Conservation (phyloP, 352 stramenopile genomes). For the Globisporangium paddicum region DNA sequence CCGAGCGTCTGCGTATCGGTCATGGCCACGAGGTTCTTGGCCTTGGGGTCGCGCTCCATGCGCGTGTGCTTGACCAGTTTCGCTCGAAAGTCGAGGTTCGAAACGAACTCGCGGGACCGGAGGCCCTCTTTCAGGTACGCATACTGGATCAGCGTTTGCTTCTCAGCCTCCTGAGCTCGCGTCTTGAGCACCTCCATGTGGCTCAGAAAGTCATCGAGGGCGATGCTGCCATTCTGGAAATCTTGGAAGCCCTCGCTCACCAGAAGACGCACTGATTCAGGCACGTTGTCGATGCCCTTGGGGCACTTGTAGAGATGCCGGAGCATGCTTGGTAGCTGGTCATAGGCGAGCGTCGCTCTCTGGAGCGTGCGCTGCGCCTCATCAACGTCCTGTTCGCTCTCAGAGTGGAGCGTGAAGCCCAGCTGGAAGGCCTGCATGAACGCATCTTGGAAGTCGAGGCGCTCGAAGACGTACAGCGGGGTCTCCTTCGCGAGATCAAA, state of each 20-base stretch:
- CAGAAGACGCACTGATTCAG: constrained; percentile 18
- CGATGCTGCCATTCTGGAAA: constrained; percentile 10
- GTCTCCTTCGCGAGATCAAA: constrained; percentile 57
- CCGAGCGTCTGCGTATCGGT: constrained; percentile 51
- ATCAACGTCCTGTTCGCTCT: constrained; percentile 48
- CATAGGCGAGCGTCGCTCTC: constrained; percentile 27
- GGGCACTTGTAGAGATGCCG: constrained; percentile 59
- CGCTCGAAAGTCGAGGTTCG: constrained; percentile 43
- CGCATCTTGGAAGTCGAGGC: constrained; percentile 45
- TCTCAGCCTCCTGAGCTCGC: constrained; percentile 27
- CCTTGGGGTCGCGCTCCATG: constrained; percentile 39
- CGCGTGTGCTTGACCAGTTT: constrained; percentile 51
- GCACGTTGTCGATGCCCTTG: constrained; percentile 48
- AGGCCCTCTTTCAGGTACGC: constrained; percentile 37
- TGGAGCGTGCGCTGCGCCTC: constrained; percentile 22
- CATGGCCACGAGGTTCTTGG: constrained; percentile 42
- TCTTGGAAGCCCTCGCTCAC: constrained; percentile 18
- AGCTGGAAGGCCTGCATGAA: constrained; percentile 51
- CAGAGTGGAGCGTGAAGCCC: constrained; percentile 49
- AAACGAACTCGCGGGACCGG: constrained; percentile 47
- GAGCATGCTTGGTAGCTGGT: constrained; percentile 37
- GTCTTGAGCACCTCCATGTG: constrained; percentile 29
- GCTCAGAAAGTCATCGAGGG: constrained; percentile 23
- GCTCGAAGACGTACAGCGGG: constrained; percentile 50
- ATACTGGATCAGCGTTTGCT: constrained; percentile 17